Base-by-base conservation (phyloP, 768 basidiomycete genomes). In the Leccinum subtestaceum region DNA sequence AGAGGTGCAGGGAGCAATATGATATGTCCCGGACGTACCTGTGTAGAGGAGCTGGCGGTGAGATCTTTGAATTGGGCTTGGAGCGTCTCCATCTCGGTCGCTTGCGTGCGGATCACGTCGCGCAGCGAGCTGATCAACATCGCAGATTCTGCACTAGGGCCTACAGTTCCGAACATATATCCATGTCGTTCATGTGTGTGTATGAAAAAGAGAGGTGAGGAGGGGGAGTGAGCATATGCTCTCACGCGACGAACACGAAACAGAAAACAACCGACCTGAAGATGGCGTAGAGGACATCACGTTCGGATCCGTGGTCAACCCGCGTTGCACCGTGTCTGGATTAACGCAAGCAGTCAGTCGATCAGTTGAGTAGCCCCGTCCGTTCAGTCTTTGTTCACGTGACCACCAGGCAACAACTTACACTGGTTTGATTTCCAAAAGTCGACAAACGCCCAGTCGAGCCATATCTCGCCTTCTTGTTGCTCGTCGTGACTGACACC, bases 371-470 rank as follows among this genome's bases (percentile, higher is more conserved):
- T 17, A 21, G n/a, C 19, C n/a, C 43, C 27, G 15, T 5, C 40
- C 11, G 49, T 11, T 31, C 15, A 58, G 43, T 15, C 31, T 46
- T 43, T 50, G 23, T 47, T 17, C 31, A n/a, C 34, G 27, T 11
- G 31, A 8, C 38, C 29, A 52, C 27, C 23, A 59, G 49, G 23
- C 23, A 23, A 23, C 23, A 54, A 73, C 91, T 70, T 66, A 96
- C 96, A 93, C 69, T 95, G 97, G 69, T 96, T 95, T 49, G 93
- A 95, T 77, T 98, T 98, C 90, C 93, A 95, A 72, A 98, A 99
- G 73, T 99, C 97, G 6, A 97, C 86, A 74, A 98, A 98, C 0
- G 88, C 84, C 93, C 95, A 98, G 72, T 98, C 95, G 69, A 98
- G 91, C 97, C 97, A 98, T 40, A 97, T 81, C 74, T 95, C 93